Percentiles rank a stretch among this genome's conserved stretches.
These are phyloP conservation scores for Knufia fluminis DNA, from an alignment of 2,329 filamentous ascomycete species.

Conservation along the genomic window DNA sequence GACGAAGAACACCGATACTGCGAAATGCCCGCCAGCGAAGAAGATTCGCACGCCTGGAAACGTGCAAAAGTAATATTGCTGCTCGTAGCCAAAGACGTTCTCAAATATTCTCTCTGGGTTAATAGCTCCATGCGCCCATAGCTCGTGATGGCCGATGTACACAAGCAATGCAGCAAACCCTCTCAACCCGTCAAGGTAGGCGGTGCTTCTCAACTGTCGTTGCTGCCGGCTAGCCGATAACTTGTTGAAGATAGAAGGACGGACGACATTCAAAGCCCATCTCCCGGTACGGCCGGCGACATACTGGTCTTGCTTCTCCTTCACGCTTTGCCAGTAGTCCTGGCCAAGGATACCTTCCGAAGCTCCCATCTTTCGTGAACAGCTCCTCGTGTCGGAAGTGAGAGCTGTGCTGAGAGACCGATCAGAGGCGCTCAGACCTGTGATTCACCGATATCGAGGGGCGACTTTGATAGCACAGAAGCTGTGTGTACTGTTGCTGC, in stretches of 20 bases:
- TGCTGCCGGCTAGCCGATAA: not conserved
- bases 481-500: too few relatives aligned
- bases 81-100: conserved; percentile 44
- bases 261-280: conserved; percentile 2
- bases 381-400: too few relatives aligned
- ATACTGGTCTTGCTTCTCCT: conserved; percentile 3
- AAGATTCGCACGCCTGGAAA: conserved; percentile 52
- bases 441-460: not conserved
- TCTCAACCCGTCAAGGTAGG: conserved; percentile 55
- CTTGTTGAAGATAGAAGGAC: conserved; percentile 1
- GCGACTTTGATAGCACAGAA: not conserved
- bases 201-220: conserved; percentile 37
- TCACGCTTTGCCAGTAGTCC: conserved; percentile 7
- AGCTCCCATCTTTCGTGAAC: conserved; percentile 1
- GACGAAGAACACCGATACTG: conserved; percentile 40
- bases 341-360: conserved; percentile 5
- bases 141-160: conserved; percentile 53
- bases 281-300: not conserved
- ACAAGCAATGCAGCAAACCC: conserved; percentile 60
- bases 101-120: conserved; percentile 39
- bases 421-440: too few relatives aligned
- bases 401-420: too few relatives aligned
- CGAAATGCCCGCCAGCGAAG: conserved; percentile 40
- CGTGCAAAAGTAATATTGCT: conserved; percentile 40
- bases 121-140: conserved; percentile 45